These are phyloP conservation scores for Francoa sonchifolia DNA, from an alignment of 441 rosid species.

Conservation along the genomic window DNA sequence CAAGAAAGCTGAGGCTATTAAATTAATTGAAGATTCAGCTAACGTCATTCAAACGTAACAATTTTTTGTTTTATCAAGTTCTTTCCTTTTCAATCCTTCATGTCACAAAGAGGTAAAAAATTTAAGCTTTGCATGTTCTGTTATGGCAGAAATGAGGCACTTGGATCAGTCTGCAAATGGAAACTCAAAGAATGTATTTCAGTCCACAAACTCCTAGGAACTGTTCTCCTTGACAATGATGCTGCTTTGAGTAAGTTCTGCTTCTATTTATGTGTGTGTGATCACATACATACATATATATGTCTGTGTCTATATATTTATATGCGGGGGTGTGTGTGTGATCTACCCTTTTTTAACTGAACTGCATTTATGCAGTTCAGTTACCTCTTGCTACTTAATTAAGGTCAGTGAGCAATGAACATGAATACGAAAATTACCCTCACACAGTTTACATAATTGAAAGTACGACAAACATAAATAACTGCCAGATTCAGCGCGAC, in stretches of 20 bases:
- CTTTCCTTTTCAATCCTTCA: conserved; percentile 7
- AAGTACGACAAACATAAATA: no score
- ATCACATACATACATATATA: not conserved
- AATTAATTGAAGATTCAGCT: conserved; percentile 73
- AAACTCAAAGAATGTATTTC: conserved; percentile 78
- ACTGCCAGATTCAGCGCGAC: no score
- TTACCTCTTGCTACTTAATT: no score
- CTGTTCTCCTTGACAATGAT: conserved; percentile 47
- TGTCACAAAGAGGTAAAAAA: not conserved
- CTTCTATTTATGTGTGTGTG: not conserved
- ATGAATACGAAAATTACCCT: no score
- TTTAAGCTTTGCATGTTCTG: conserved; percentile 1
- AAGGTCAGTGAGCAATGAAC: no score
- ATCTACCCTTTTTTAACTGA: not conserved
- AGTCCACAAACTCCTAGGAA: conserved; percentile 58
- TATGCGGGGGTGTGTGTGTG: no score
- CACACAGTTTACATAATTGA: no score
- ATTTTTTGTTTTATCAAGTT: conserved; percentile 6
- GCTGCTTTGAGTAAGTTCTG: conserved; percentile 68
- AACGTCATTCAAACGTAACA: conserved; percentile 46
- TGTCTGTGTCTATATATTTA: no score
- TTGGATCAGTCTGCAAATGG: conserved; percentile 60
- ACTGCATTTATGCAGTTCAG: no score
- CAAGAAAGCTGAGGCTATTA: conserved; percentile 66
- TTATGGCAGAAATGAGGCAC: conserved; percentile 44